Base-by-base conservation (phyloP, 805 yeast genomes). In the Ogataea paraovalis region DNA sequence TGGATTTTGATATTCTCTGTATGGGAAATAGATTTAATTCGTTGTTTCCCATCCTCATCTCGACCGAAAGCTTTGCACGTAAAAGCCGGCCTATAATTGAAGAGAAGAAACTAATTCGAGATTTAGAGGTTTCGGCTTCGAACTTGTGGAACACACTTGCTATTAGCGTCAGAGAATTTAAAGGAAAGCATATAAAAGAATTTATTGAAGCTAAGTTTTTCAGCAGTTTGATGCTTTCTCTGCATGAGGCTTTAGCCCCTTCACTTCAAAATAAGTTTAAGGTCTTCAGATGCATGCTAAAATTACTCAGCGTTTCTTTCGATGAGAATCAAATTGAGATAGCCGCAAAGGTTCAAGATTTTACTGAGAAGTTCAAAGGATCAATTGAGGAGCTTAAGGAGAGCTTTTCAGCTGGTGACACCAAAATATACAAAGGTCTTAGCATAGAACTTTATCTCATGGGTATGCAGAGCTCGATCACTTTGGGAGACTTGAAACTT, bases 81-180 rank as follows among this genome's bases (percentile, higher is more conserved):
- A 16, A 42, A 14, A 46, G 44, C 10, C 14, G 43, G 4, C n/a
- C 45, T 4, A 4, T 9, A n/a, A 8, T 44, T 2, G 33, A 39
- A 2, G 30, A 43, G 23, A 16, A 37, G 18, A 41, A 37, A 23
- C 25, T 50, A 14, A 13, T 30, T 2, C 12, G 34, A 3, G 48
- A 42, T 22, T 39, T 57, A 2, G 57, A 59, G 21, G 20, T 22
- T 6, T 37, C 50, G 27, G 64, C 69, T 1, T 61, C 71, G 13
- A 60, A 54, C 14, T 45, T 71, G 10, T 73, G 77, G 77, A 73
- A 73, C 48, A 43, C 62, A 1, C 48, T 66, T 1, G 50, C 68
- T 0, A 44, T 70, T 13, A 47, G 64, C 3, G 48, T 58, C 45
- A 68, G 61, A 40, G 41, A 39, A 5, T 13, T 6, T 58, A 42